Evolutionary conservation across 768 basidiomycete genomes (phyloP), one percentile per base, ranked within the genome.

Genomic region (Phylloporus rhodoxanthus): DNA sequence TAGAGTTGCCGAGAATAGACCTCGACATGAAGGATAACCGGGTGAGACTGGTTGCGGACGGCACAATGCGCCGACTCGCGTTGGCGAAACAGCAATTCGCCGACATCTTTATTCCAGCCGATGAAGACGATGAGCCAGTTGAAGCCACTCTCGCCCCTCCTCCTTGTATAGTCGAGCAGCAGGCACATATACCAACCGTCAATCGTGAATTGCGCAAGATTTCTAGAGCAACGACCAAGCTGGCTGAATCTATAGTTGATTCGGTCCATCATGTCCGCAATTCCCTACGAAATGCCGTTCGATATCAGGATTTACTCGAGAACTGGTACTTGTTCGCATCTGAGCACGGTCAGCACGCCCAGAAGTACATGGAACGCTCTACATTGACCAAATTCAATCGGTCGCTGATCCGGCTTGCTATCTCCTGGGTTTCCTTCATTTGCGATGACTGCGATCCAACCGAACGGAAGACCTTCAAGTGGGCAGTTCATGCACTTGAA

Each of bases 271-370:
- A 88, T 51, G 91, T 98, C 17, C 84, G 85, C 28, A 76, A 72
- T 32, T 81, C 85, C 3, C 72, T 92, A 46, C 72, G 72, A 26
- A 72, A 77, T 37, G 74, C 80, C 1, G 70, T 71, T 29, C 84
- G 79, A 33, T 82, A 81, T 48, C 93, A 94, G 62, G 94, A 96
- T 54, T 71, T 93, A 33, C 73, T 92, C 48, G 90, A 89, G 56
- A 94, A 89, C 63, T 99, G 95, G 92, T 98, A 90, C 61, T 70
- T 82, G 23, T 98, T 96, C 62, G 92, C 93, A n/a, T 92, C 94
- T 11, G 92, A 97, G 57, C 91, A 96, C 64, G 93, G 92, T 2
- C 84, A 88, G 52, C 88, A 94, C 58, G 89, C 87, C 8, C 85
- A 91, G 59, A 82, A 85, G 56, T 83, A 88, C 64, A 89, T 96